Evolutionary conservation across 2,329 filamentous ascomycete genomes (phyloP), one percentile per base, ranked within the genome.

Genomic region (Akanthomyces dipterigenus): DNA sequence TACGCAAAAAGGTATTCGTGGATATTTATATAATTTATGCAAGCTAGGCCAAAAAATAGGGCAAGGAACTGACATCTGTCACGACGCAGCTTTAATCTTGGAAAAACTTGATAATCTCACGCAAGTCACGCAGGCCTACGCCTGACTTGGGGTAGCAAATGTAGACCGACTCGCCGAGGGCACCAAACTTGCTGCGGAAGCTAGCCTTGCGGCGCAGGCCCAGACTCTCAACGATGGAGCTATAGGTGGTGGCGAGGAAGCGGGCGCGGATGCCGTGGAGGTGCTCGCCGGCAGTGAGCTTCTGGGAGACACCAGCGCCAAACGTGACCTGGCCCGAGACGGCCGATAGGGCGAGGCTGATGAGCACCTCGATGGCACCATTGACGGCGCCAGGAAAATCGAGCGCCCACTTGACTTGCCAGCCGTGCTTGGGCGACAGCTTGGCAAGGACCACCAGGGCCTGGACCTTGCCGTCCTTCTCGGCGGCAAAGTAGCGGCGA

Each of bases 351-450:
- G 88, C 85, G 70, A 88, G 83, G 42, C 89, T 85, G 67, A 96
- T 89, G 45, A 95, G 83, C 45, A 88, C 83, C 77, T 97, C 93
- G 65, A 96, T 96, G 38, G 90, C 88, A 51, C 93, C 93, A 49
- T 86, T 90, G n/a, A 93, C 89, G 1, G 92, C 85, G 28, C 85
- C 86, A 0, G 92, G 93, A 80, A 97, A 96, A 75, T 97, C 91
- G 60, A 97, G 85, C n/a, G 89, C 90, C 80, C 95, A 96, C 78
- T 97, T 97, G 71, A 96, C 88, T 78, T 97, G 93, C 86, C 91
- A 96, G 60, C 93, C 93, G 71, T 96, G 85, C 40, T 84, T 80
- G 2, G 91, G 90, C 3, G 89, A 85, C 31, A 97, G 84, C 73
- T 91, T 89, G 58, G 90, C 89, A 68, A 97, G 80, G 9, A 93